A percentile compares a stretch with the other conserved stretches of the same genome.
Evolutionary conservation across 257 asterid genomes (phyloP).

Genomic region (Plantago ovata): DNA sequence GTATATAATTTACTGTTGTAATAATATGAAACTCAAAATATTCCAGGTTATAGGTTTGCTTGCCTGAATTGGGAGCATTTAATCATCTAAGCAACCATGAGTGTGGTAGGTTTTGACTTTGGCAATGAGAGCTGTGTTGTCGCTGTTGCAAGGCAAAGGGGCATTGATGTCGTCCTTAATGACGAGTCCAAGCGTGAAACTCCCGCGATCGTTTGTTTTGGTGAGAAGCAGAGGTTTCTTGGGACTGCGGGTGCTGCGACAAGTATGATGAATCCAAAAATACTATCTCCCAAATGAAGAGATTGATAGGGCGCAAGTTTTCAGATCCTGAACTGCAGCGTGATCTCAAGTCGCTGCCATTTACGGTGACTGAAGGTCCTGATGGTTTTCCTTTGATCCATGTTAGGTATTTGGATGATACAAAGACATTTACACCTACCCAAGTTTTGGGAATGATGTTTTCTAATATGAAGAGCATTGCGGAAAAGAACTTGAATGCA

Average conservation of each 20-base stretch:
- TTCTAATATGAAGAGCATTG: conserved; percentile 74
- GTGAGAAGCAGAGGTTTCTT: conserved; percentile 91
- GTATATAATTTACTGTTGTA: neutral
- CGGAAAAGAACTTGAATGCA: conserved; percentile 79
- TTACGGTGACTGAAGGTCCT: conserved; percentile 73
- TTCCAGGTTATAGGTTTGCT: conserved; percentile 28
- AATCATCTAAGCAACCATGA: conserved; percentile 48
- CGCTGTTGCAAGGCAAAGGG: conserved; percentile 95
- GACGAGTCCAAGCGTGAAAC: conserved; percentile 93
- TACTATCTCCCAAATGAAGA: conserved; percentile 83
- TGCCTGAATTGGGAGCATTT: conserved; percentile 5
- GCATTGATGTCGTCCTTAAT: conserved; percentile 91
- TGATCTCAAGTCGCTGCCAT: conserved; percentile 75
- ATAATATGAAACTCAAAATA: neutral
- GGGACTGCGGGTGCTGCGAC: conserved; percentile 98
- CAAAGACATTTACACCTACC: conserved; percentile 73
- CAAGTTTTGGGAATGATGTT: conserved; percentile 88
- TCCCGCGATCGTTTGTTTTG: conserved; percentile 85
- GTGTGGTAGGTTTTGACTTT: conserved; percentile 96
- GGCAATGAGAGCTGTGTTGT: conserved; percentile 93
- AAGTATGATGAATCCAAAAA: conserved; percentile 93
- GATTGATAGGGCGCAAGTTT: conserved; percentile 75
- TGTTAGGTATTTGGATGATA: conserved; percentile 76
- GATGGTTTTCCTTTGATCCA: conserved; percentile 84
- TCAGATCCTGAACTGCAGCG: conserved; percentile 87